Percentiles rank a stretch among this genome's conserved stretches.
Evolutionary conservation across 768 basidiomycete species (phyloP).

Genomic region (Tremella yokohamensis): DNA sequence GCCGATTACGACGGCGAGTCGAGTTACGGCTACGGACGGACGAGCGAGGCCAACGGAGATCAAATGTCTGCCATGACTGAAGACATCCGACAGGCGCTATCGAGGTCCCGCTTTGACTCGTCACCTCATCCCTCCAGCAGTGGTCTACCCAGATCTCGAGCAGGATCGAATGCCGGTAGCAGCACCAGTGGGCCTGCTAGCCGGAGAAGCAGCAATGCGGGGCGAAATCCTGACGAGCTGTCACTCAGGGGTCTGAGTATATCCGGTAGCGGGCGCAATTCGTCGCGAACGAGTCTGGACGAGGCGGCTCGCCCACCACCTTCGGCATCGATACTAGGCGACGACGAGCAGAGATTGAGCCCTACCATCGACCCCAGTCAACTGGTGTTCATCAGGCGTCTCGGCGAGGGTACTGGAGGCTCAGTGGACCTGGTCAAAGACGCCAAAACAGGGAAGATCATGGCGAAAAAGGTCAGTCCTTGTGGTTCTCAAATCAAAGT

Average conservation of each 20-base stretch:
- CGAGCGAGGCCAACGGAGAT: constrained; percentile 6
- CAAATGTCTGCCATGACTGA: constrained; percentile 34
- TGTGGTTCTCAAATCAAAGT: not conserved
- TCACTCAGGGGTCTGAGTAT: constrained; percentile 16
- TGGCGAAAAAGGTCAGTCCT: constrained; percentile 51
- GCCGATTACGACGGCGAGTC: constrained; percentile 35
- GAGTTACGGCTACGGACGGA: constrained; percentile 35
- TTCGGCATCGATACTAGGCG: not conserved
- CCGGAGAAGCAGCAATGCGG: constrained; percentile 1
- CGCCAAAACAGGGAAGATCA: constrained; percentile 41
- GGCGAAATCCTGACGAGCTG: constrained; percentile 6
- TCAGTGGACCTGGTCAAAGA: constrained; percentile 49
- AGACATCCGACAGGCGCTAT: constrained; percentile 32
- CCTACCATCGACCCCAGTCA: constrained; percentile 28
- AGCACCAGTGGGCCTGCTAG: not conserved
- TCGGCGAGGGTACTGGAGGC: constrained; percentile 52
- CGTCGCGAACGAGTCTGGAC: constrained; percentile 25
- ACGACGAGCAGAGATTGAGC: constrained; percentile 17
- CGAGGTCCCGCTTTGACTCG: constrained; percentile 26
- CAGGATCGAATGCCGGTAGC: constrained; percentile 12
- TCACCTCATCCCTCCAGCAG: constrained; percentile 17
- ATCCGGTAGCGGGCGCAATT: constrained; percentile 10
- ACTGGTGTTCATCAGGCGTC: constrained; percentile 35
- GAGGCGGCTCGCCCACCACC: constrained; percentile 1
- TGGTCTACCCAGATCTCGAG: constrained; percentile 17